Evolutionary conservation across 2,329 filamentous ascomycete species (phyloP).

Genomic region (Colletotrichum spaethianum): DNA sequence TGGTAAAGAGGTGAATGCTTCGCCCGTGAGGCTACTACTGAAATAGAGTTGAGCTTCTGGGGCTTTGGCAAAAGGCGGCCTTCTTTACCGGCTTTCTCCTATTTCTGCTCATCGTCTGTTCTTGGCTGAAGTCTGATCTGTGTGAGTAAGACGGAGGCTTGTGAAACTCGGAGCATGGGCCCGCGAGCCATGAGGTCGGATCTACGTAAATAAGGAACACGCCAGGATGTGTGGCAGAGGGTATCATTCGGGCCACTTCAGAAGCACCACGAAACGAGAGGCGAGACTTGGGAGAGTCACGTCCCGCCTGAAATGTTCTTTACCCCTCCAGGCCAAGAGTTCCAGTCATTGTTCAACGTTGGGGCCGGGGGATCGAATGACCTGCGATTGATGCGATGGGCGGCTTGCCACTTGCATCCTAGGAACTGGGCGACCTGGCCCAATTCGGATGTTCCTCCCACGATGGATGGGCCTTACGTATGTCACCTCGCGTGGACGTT

Average conservation of each 20-base stretch:
- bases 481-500: slow-evolving; percentile 32
- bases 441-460: slow-evolving; percentile 33
- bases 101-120: slow-evolving; percentile 32
- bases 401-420: slow-evolving; percentile 29
- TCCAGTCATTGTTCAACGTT: background rate
- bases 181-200: slow-evolving; percentile 23
- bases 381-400: slow-evolving; percentile 19
- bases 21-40: slow-evolving; percentile 4
- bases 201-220: slow-evolving; percentile 18
- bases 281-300: slow-evolving; percentile 33
- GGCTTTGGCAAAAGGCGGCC: slow-evolving; percentile 13
- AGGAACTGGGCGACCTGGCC: slow-evolving; percentile 17
- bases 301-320: slow-evolving; percentile 13
- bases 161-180: slow-evolving; percentile 35
- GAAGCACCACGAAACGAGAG: slow-evolving; percentile 32
- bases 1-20: background rate
- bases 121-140: slow-evolving; percentile 19
- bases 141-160: background rate
- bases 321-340: slow-evolving; percentile 1
- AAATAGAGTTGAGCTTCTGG: slow-evolving; percentile 12
- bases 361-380: slow-evolving; percentile 26
- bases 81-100: background rate
- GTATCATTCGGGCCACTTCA: slow-evolving; percentile 25
- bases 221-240: slow-evolving; percentile 29
- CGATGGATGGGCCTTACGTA: slow-evolving; percentile 29